A percentile compares a stretch with the other conserved stretches of the same genome.
phyloP scores from a whole-genome alignment of 495 filamentous ascomycete species.

The Polyplosphaeria fusca region DNA sequence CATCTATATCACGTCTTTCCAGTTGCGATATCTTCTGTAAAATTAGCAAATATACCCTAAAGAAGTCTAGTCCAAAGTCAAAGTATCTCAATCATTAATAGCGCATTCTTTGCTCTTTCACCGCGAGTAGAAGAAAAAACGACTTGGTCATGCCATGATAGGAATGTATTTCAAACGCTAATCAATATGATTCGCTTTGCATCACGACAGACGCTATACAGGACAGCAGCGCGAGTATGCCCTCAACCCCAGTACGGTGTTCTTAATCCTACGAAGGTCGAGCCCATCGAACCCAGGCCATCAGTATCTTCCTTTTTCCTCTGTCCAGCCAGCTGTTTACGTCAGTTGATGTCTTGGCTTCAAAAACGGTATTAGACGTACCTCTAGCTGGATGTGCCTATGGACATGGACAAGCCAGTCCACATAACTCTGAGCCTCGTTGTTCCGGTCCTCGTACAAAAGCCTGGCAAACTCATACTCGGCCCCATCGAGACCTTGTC shows the following conservation, averaged over 20 bases:
- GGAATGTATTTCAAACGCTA: too few relatives aligned
- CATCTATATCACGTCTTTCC: too few relatives aligned
- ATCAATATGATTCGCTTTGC: too few relatives aligned
- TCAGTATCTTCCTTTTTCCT: conserved; percentile 68
- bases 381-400: conserved; percentile 85
- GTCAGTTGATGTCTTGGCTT: not conserved
- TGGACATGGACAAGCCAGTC: conserved; percentile 98
- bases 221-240: conserved; percentile 3
- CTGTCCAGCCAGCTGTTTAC: conserved; percentile 62
- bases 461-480: conserved; percentile 94
- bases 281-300: conserved; percentile 35
- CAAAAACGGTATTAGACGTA: conserved; percentile 38
- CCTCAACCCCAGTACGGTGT: conserved; percentile 63
- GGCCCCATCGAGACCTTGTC: conserved; percentile 90
- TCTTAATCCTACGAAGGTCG: conserved; percentile 65
- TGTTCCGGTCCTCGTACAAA: conserved; percentile 92
- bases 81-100: too few relatives aligned
- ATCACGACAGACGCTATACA: conserved; percentile 17
- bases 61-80: too few relatives aligned
- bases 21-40: too few relatives aligned
- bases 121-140: too few relatives aligned
- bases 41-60: too few relatives aligned
- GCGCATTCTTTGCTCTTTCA: too few relatives aligned
- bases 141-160: too few relatives aligned
- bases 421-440: conserved; percentile 95